phyloP scores from a whole-genome alignment of 2,329 filamentous ascomycete species.

The Periglandula ipomoeae region DNA sequence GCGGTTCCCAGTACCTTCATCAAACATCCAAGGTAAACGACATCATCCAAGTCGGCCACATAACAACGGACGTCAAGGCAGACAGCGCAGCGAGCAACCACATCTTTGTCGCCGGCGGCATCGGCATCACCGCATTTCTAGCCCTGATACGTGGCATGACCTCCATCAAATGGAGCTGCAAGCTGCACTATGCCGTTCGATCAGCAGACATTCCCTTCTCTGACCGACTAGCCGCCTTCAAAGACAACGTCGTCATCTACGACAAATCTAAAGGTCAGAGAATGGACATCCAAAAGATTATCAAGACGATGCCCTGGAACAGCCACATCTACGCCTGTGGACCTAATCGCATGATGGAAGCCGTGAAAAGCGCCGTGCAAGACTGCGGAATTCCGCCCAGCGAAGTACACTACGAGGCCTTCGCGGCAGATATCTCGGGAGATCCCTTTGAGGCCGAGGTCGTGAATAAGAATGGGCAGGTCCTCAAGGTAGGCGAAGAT shows the following conservation, averaged over 20 bases:
- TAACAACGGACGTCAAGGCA: slow-evolving; percentile 39
- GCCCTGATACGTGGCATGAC: slow-evolving; percentile 32
- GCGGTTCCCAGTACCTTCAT: slow-evolving; percentile 54
- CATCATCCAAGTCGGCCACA: slow-evolving; percentile 38
- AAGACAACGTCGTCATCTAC: slow-evolving; percentile 39
- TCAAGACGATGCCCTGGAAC: slow-evolving; percentile 39
- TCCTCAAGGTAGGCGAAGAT: slow-evolving; percentile 36
- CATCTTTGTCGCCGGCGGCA: slow-evolving; percentile 54
- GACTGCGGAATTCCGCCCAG: slow-evolving; percentile 33
- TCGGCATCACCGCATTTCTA: slow-evolving; percentile 59
- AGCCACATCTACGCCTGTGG: slow-evolving; percentile 55
- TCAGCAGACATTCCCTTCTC: slow-evolving; percentile 43
- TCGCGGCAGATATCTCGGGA: slow-evolving; percentile 41
- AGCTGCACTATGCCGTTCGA: slow-evolving; percentile 51
- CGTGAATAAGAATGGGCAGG: slow-evolving; percentile 25
- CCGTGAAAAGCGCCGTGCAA: slow-evolving; percentile 31
- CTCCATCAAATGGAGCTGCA: slow-evolving; percentile 37
- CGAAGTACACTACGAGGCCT: slow-evolving; percentile 53
- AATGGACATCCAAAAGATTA: slow-evolving; percentile 43
- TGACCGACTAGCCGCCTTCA: slow-evolving; percentile 34
- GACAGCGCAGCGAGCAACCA: slow-evolving; percentile 43
- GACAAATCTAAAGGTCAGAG: slow-evolving; percentile 39
- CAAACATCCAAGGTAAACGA: slow-evolving; percentile 36
- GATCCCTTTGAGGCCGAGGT: slow-evolving; percentile 53
- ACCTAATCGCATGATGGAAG: slow-evolving; percentile 46